Percentiles rank a stretch among this genome's conserved stretches.
Conservation (phyloP, 768 basidiomycete genomes). For the Ramaria sp. region DNA sequence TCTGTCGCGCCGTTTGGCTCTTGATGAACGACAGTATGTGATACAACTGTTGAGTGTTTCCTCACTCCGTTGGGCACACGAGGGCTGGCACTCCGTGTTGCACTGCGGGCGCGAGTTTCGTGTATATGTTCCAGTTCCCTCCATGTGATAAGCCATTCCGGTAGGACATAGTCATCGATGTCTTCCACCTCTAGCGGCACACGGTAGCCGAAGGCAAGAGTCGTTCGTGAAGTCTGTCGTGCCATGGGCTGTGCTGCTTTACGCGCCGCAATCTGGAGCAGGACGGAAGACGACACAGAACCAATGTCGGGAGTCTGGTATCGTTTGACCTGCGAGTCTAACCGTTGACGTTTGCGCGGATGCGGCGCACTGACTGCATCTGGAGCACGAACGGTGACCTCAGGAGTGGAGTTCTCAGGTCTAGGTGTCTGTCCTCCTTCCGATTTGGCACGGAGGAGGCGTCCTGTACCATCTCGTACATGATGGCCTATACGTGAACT, state of each 20-base stretch:
- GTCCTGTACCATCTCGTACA: background rate
- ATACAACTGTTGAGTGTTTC: background rate
- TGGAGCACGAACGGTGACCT: background rate
- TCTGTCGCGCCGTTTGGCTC: background rate
- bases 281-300: slow-evolving; percentile 15
- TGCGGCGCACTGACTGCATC: slow-evolving; percentile 11
- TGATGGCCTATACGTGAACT: background rate
- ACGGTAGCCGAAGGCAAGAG: slow-evolving; percentile 49
- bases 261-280: slow-evolving; percentile 33
- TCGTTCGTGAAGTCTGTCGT: slow-evolving; percentile 40
- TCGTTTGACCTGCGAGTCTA: slow-evolving; percentile 3
- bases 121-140: slow-evolving; percentile 1
- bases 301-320: slow-evolving; percentile 17
- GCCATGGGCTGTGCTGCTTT: slow-evolving; percentile 31
- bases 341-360: slow-evolving; percentile 21
- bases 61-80: background rate
- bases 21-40: background rate
- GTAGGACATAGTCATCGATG: slow-evolving; percentile 36
- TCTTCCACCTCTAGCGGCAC: slow-evolving; percentile 39
- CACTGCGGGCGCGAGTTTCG: background rate
- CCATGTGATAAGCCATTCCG: slow-evolving; percentile 32
- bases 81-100: slow-evolving; percentile 2
- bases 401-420: background rate
- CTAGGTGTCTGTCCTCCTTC: background rate
- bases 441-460: background rate